These are phyloP conservation scores for Leishmania arabica DNA, from an alignment of 208 protist species.

Conservation along the genomic window DNA sequence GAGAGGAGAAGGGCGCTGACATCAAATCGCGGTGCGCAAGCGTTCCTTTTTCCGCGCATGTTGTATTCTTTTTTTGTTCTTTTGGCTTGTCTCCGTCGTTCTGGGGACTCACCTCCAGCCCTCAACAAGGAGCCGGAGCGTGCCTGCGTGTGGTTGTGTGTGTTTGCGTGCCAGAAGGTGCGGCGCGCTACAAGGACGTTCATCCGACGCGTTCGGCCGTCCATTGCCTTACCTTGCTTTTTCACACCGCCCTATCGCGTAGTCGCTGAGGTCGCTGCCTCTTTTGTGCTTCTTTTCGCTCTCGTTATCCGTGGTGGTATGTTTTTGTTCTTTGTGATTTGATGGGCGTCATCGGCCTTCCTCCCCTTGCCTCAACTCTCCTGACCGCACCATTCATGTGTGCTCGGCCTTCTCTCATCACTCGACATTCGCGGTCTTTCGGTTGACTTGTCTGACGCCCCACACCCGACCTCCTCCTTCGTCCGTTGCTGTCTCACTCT, in stretches of 20 bases:
- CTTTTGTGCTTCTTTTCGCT: background rate
- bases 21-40: background rate
- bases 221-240: background rate
- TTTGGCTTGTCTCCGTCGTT: background rate
- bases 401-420: background rate
- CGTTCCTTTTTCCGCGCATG: background rate
- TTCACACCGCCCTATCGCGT: background rate
- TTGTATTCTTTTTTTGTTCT: background rate
- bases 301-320: background rate
- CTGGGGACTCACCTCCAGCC: background rate
- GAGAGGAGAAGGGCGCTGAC: background rate
- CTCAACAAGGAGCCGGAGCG: background rate
- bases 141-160: background rate
- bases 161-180: background rate
- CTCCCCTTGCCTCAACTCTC: background rate
- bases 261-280: background rate
- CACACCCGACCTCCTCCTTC: background rate
- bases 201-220: background rate
- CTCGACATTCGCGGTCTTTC: background rate
- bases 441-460: background rate
- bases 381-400: background rate
- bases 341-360: background rate
- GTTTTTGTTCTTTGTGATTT: background rate
- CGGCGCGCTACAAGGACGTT: background rate
- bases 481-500: background rate